Percentiles rank a stretch among this genome's conserved stretches.
phyloP scores from a whole-genome alignment of 2,329 filamentous ascomycete genomes.

The Endocalyx cinctus region DNA sequence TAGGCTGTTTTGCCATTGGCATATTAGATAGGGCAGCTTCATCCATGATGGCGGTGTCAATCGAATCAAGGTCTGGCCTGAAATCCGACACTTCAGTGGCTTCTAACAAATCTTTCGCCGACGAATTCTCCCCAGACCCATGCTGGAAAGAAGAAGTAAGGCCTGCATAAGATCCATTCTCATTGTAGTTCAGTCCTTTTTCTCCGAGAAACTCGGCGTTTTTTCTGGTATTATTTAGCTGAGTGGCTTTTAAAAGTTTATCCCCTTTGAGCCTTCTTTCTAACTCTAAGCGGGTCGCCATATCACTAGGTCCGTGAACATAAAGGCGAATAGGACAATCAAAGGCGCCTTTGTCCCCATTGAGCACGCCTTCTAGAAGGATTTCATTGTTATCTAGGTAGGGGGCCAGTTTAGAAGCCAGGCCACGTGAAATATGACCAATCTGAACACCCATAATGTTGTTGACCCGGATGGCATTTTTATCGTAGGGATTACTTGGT shows the following conservation, averaged over 20 bases:
- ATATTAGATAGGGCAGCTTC: constrained; percentile 67
- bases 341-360: constrained; percentile 59
- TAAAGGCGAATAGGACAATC: constrained; percentile 69
- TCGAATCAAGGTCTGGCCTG: constrained; percentile 57
- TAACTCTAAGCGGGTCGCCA: constrained; percentile 46
- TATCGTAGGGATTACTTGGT: constrained; percentile 61
- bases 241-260: constrained; percentile 55
- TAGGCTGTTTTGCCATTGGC: constrained; percentile 67
- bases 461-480: constrained; percentile 72
- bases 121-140: constrained; percentile 36
- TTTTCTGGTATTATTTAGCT: constrained; percentile 49
- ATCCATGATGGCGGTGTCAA: constrained; percentile 66
- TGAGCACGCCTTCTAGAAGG: constrained; percentile 64
- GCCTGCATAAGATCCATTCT: constrained; percentile 34
- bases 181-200: constrained; percentile 33
- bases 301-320: constrained; percentile 64
- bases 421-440: constrained; percentile 66
- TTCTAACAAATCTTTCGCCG: constrained; percentile 60
- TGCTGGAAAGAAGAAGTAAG: constrained; percentile 12
- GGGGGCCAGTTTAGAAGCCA: constrained; percentile 67
- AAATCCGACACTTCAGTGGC: constrained; percentile 65
- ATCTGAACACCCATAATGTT: constrained; percentile 74
- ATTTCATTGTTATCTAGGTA: constrained; percentile 64
- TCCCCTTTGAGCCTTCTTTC: constrained; percentile 59
- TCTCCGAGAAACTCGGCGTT: constrained; percentile 50